phyloP scores from a whole-genome alignment of 306 rosid species.

The Fragaria vesca region DNA sequence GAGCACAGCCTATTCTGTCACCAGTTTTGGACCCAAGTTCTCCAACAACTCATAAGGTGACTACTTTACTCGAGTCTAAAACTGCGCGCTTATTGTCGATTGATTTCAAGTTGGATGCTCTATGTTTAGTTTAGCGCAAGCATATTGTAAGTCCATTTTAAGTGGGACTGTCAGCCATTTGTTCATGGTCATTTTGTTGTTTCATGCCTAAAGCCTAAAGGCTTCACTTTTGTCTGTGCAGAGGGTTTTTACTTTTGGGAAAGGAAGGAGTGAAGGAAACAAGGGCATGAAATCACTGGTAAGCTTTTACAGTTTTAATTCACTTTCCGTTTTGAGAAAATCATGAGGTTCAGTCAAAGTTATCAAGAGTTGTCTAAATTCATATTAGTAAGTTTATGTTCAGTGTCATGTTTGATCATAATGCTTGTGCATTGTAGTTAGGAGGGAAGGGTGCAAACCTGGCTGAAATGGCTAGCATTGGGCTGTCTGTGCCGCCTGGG shows the following conservation, averaged over 20 bases:
- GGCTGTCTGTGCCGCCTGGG: constrained; percentile 88
- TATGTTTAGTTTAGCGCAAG: not conserved
- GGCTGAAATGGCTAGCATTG: constrained; percentile 97
- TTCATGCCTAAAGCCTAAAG: not conserved
- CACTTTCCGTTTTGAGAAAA: not conserved
- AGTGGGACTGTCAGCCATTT: not conserved
- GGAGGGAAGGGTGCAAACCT: constrained; percentile 99
- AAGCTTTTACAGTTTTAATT: constrained; percentile 28
- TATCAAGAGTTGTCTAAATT: not conserved
- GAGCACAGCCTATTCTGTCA: constrained; percentile 52
- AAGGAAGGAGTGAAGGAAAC: constrained; percentile 91
- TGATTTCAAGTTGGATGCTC: not conserved
- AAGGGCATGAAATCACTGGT: constrained; percentile 92
- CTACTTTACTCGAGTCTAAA: not conserved
- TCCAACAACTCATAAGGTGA: constrained; percentile 73
- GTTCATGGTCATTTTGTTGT: not conserved
- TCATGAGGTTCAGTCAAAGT: not conserved
- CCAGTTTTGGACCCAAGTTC: constrained; percentile 42
- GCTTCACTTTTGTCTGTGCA: constrained; percentile 40
- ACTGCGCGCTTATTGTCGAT: not conserved
- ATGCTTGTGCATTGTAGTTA: constrained; percentile 40
- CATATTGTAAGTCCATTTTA: not conserved
- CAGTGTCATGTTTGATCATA: not conserved
- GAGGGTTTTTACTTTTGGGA: constrained; percentile 90
- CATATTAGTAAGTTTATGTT: not conserved